phyloP scores from a whole-genome alignment of 352 stramenopile genomes.

The Phytophthora uliginosa region DNA sequence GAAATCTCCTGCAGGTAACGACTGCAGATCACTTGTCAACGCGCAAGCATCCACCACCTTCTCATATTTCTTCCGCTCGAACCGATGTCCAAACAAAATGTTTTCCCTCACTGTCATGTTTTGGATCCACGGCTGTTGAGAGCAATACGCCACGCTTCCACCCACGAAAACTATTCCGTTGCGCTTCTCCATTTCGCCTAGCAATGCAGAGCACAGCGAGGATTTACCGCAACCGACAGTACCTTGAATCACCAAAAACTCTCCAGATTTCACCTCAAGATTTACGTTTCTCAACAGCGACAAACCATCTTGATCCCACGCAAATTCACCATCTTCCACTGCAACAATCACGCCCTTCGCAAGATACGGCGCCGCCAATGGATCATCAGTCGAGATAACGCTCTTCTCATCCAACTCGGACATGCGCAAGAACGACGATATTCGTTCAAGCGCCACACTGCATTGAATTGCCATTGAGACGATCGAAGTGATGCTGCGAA shows the following conservation, averaged over 20 bases:
- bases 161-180: conserved; percentile 50
- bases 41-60: conserved; percentile 84
- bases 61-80: conserved; percentile 60
- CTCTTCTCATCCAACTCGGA: conserved; percentile 27
- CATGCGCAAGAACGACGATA: conserved; percentile 37
- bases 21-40: conserved; percentile 85
- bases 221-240: conserved; percentile 61
- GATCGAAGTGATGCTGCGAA: conserved; percentile 36
- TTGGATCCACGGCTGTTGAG: conserved; percentile 96
- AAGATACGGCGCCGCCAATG: conserved; percentile 28
- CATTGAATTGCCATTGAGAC: conserved; percentile 43
- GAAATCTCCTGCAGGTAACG: conserved; percentile 86
- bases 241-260: conserved; percentile 61
- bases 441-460: conserved; percentile 40
- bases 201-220: conserved; percentile 48
- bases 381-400: conserved; percentile 43
- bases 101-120: conserved; percentile 96
- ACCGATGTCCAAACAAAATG: conserved; percentile 93
- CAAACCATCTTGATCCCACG: conserved; percentile 28
- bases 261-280: conserved; percentile 43
- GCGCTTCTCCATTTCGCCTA: conserved; percentile 83
- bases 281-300: conserved; percentile 42
- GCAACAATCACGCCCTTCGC: conserved; percentile 43
- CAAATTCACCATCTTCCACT: conserved; percentile 40
- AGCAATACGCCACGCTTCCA: conserved; percentile 69